Evolutionary conservation across 352 stramenopile genomes (phyloP), one percentile per base, ranked within the genome.

Genomic region (Pythium phragmitis): DNA sequence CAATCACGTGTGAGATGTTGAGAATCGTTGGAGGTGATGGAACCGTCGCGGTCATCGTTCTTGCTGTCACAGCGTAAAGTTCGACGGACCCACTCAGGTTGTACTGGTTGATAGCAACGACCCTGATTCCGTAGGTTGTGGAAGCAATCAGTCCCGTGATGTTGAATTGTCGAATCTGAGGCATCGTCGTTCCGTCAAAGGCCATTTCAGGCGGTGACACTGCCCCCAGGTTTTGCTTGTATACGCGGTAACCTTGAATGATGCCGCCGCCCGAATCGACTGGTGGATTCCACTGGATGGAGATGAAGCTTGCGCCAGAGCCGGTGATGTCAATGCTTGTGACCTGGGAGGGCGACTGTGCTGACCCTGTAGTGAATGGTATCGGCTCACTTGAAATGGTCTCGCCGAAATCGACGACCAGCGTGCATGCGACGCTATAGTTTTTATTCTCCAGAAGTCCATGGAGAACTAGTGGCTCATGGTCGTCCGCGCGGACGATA

Each of bases 51-150:
- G n/a, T 16, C 21, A 52, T 23, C 14, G 70, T 81, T 17, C 56
- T 63, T 1, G 65, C 45, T 3, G 12, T 41, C 4, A 78, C 45
- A 3, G 67, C 19, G 36, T 71, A 77, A 3, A 69, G 59, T 6
- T 65, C 33, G 30, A 64, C 66, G 3, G 43, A 55, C 21, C 79
- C 55, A 9, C 72, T 72, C 11, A 65, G 7, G 42, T 69, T 69
- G 59, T 79, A 87, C 59, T 86, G 55, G 48, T 87, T 88, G 11
- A 74, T 57, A 7, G 69, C 73, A 37, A 79, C 53, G 13, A 85
- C 39, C 1, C 56, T 53, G 47, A 88, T 80, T 0, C 64, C 42
- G 28, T 88, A 88, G 5, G 56, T 19, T 7, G 59, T 68, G 0
- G 47, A 53, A 1, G 74, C 73, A 17, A 82, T 34, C 13, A 88